Base-by-base conservation (phyloP, 129 eudicot species). In the Kitagawia praeruptora region DNA sequence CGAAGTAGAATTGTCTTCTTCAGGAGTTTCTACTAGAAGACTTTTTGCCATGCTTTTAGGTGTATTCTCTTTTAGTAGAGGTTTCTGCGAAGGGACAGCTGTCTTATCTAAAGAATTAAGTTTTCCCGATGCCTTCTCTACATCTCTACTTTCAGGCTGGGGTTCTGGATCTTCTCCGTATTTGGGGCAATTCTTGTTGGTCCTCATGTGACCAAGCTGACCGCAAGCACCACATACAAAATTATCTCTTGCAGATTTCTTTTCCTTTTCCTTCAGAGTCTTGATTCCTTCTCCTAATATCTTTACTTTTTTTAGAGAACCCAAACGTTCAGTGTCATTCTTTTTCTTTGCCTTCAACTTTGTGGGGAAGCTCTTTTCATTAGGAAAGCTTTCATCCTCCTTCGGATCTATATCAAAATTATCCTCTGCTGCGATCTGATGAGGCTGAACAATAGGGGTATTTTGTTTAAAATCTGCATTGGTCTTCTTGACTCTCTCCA, bases 181-280 rank as follows among this genome's bases (percentile, higher is more conserved):
- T 80, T 81, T 91, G 81, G 98, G 97, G 81, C 98, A 94, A 81
- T 94, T 84, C 83, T 94, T 94, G 84, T 94, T 94, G 64, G 98
- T 94, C 84, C 93, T 86, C 98, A 94, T 94, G 82, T 94, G 98
- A 82, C 98, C 98, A 46, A 84, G 89, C 98, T 94, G 98, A 77
- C 98, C 97, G 80, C 98, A 94, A 48, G 98, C 98, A 71, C 98
- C 98, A 86, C 98, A 94, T 53, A 89, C 89, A 81, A 94, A 91
- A 81, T 87, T 91, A 28, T 94, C 97, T 77, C 98, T 87, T 58
- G 98, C 97, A 40, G 93, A 87, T 85, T 94, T 94, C 89, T 90
- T 91, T 82, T 91, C 93, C 89, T 90, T 91, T 82, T 91, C 93
- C 87, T 91, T 94, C 58, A 91, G 73, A 73, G 79, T 83, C 97